Evolutionary conservation across 768 basidiomycete genomes (phyloP).

Genomic region (Multifurca ochricompacta): DNA sequence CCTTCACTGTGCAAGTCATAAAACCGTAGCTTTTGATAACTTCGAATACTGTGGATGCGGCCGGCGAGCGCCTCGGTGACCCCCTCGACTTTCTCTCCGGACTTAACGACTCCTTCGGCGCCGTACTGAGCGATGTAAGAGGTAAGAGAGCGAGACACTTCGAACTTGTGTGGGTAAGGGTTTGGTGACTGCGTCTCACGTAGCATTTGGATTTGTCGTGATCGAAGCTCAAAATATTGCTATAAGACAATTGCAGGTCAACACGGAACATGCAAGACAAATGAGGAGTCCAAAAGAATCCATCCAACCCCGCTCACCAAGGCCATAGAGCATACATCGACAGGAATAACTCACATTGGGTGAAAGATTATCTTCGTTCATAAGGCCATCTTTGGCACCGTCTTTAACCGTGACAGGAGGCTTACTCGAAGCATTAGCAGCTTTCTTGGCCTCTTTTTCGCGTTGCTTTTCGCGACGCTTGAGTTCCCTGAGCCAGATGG

Average conservation of each 20-base stretch:
- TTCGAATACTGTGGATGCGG: conserved; percentile 84
- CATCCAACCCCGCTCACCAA: not conserved
- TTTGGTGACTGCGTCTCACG: conserved; percentile 80
- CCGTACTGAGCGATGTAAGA: conserved; percentile 71
- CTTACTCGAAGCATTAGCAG: conserved; percentile 56
- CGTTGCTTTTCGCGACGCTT: conserved; percentile 90
- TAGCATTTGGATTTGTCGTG: conserved; percentile 78
- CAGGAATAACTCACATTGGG: conserved; percentile 63
- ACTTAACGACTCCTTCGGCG: conserved; percentile 54
- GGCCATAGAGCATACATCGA: not conserved
- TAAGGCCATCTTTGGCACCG: conserved; percentile 31
- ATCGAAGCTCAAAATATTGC: conserved; percentile 97
- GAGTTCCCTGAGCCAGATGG: conserved; percentile 57
- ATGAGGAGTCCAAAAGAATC: not conserved
- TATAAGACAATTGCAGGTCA: conserved; percentile 28
- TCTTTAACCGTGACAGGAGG: conserved; percentile 30
- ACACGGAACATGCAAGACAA: not conserved
- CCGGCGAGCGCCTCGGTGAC: conserved; percentile 70
- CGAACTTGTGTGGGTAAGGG: conserved; percentile 99
- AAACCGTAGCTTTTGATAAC: conserved; percentile 79
- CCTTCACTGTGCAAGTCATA: conserved; percentile 95
- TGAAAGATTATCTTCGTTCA: conserved; percentile 76
- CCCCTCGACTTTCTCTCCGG: conserved; percentile 58
- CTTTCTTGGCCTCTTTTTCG: conserved; percentile 64
- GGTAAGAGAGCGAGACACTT: conserved; percentile 71